Evolutionary conservation across 768 basidiomycete genomes (phyloP).

Genomic region (Calocera cornea): DNA sequence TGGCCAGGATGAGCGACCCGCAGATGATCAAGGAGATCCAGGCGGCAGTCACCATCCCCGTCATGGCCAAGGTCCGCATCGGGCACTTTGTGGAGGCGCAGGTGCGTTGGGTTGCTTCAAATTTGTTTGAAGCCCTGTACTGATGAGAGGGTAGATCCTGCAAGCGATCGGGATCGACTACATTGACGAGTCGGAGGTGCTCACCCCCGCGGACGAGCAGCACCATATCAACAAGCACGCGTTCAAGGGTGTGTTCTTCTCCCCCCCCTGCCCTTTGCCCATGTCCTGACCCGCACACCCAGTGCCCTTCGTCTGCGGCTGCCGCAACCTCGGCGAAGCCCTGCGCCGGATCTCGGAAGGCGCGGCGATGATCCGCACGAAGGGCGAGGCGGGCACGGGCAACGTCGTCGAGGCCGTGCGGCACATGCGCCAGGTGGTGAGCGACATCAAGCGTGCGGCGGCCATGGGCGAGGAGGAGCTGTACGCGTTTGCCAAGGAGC

Average conservation of each 20-base stretch:
- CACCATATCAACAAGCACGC: constrained; percentile 94
- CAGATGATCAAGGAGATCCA: constrained; percentile 94
- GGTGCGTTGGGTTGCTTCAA: constrained; percentile 28
- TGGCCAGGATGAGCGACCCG: constrained; percentile 96
- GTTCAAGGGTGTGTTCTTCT: constrained; percentile 44
- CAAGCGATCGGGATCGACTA: constrained; percentile 93
- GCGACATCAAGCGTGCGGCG: constrained; percentile 72
- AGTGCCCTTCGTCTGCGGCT: constrained; percentile 91
- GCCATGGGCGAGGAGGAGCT: constrained; percentile 92
- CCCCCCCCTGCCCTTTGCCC: not conserved
- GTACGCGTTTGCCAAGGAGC: constrained; percentile 82
- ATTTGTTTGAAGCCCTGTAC: not conserved
- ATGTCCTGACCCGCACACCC: not conserved
- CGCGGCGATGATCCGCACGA: constrained; percentile 96
- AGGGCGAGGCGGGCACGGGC: constrained; percentile 82
- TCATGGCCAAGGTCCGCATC: constrained; percentile 77
- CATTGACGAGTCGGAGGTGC: constrained; percentile 87
- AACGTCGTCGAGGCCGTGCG: constrained; percentile 90
- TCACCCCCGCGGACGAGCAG: constrained; percentile 92
- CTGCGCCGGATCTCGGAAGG: constrained; percentile 93
- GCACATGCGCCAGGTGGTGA: constrained; percentile 70
- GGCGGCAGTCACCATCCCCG: constrained; percentile 87
- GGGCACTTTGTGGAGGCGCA: constrained; percentile 97
- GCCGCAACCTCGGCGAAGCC: constrained; percentile 89
- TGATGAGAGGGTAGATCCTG: constrained; percentile 47